Conservation (phyloP, 2,329 filamentous ascomycete genomes). For the Fusarium sp. region DNA sequence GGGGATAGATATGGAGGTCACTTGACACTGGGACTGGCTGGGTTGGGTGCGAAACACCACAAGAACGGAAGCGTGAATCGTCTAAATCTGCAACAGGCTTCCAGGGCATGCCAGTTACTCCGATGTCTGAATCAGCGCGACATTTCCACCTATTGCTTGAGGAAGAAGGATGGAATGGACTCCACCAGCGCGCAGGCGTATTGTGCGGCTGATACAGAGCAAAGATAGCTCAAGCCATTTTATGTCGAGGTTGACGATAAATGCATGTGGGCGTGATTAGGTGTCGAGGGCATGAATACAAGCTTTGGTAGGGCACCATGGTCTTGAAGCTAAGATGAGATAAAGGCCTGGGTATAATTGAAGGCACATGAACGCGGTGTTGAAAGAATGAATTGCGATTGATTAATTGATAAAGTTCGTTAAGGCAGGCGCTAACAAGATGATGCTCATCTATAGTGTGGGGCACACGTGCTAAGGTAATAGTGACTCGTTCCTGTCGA, state of each 20-base stretch:
- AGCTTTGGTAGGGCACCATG: background rate
- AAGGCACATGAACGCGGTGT: background rate
- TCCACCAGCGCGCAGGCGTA: conserved; percentile 22
- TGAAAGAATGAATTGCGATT: background rate
- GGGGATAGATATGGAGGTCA: background rate
- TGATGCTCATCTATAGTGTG: conserved; percentile 18
- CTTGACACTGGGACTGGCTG: conserved; percentile 6
- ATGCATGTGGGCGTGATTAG: background rate
- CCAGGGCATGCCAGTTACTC: conserved; percentile 24
- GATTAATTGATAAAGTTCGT: background rate
- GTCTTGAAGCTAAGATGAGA: background rate
- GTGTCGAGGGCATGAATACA: background rate
- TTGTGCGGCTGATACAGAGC: conserved; percentile 28
- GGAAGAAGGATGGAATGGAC: conserved; percentile 31
- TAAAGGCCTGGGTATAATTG: background rate
- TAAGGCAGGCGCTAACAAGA: background rate
- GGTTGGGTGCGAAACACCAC: background rate
- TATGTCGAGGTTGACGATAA: background rate
- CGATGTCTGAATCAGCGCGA: conserved; percentile 16
- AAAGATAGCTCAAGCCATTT: conserved; percentile 8
- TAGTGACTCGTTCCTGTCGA: conserved; percentile 24
- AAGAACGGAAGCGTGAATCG: conserved; percentile 15
- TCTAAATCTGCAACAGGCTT: conserved; percentile 31
- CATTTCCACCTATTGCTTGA: conserved; percentile 14
- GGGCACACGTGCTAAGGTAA: conserved; percentile 23